Conservation (phyloP, 106 monocot species). For the Acorus gramineus region DNA sequence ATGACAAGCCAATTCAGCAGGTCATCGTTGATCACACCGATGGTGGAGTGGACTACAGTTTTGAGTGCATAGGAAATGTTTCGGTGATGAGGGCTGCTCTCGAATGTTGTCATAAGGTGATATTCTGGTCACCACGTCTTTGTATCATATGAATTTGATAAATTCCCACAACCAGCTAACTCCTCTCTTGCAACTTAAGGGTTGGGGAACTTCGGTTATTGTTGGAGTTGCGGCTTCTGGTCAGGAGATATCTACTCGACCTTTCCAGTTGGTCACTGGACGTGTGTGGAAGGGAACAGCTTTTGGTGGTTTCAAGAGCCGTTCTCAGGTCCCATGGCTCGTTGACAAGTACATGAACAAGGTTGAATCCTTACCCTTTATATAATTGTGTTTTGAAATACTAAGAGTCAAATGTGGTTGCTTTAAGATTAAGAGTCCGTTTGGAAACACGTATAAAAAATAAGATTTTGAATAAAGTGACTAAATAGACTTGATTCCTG, state of each 20-base stretch:
- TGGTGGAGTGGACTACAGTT: conserved; percentile 9
- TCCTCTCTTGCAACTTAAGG: background rate
- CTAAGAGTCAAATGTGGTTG: too few relatives aligned
- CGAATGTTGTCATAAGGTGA: conserved; percentile 6
- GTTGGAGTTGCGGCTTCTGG: conserved; percentile 6
- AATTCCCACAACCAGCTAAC: too few relatives aligned
- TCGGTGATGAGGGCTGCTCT: conserved; percentile 2
- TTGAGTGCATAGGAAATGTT: conserved; percentile 11
- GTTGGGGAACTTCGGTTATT: conserved; percentile 8
- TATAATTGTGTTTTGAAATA: too few relatives aligned
- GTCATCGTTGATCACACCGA: conserved; percentile 5
- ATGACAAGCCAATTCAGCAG: conserved; percentile 6
- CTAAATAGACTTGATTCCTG: too few relatives aligned
- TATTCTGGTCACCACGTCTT: too few relatives aligned
- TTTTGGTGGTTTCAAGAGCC: conserved; percentile 4
- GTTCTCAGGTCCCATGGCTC: conserved; percentile 1
- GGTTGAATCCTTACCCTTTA: background rate
- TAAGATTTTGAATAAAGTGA: too few relatives aligned
- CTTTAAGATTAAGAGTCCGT: too few relatives aligned
- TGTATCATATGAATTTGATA: too few relatives aligned
- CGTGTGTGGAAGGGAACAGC: conserved; percentile 8
- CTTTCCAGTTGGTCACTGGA: conserved; percentile 8
- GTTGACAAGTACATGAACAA: conserved; percentile 12
- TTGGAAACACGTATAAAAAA: too few relatives aligned
- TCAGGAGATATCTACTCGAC: conserved; percentile 1